Percentiles rank a stretch among this genome's conserved stretches.
Evolutionary conservation across 1,139 yeast genomes (phyloP).

Genomic region (Meyerozyma guilliermondii): DNA sequence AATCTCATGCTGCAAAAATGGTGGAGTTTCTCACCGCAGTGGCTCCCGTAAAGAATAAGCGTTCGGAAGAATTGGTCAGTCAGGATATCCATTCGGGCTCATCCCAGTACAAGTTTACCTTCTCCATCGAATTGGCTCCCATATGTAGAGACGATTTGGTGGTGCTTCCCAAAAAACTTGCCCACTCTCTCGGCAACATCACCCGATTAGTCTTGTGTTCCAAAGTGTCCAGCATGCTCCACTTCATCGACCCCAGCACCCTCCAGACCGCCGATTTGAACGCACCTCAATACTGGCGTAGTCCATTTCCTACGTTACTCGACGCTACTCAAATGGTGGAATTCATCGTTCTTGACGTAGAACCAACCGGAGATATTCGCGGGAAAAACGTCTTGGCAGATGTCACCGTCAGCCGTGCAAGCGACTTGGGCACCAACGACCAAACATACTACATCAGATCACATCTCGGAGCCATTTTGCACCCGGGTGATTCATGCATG

Average conservation of each 20-base stretch:
- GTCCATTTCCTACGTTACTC: slow-evolving; percentile 75
- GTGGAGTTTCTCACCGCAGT: slow-evolving; percentile 82
- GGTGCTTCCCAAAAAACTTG: slow-evolving; percentile 78
- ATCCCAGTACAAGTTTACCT: slow-evolving; percentile 84
- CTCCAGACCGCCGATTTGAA: slow-evolving; percentile 76
- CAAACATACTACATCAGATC: slow-evolving; percentile 76
- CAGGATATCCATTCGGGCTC: slow-evolving; percentile 91
- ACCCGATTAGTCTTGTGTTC: slow-evolving; percentile 81
- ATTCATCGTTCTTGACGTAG: slow-evolving; percentile 88
- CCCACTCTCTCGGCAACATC: slow-evolving; percentile 80
- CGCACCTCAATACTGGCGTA: slow-evolving; percentile 78
- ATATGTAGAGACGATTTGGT: slow-evolving; percentile 96
- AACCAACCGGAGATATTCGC: slow-evolving; percentile 78
- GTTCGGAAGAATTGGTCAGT: slow-evolving; percentile 87
- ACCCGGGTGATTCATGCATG: slow-evolving; percentile 92
- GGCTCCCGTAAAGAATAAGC: slow-evolving; percentile 81
- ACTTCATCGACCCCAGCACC: slow-evolving; percentile 80
- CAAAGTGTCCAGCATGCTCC: slow-evolving; percentile 73
- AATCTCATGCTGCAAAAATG: slow-evolving; percentile 91
- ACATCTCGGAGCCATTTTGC: slow-evolving; percentile 88
- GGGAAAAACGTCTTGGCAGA: slow-evolving; percentile 90
- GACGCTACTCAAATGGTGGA: slow-evolving; percentile 78
- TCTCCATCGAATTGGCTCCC: slow-evolving; percentile 93
- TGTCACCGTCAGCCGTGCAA: slow-evolving; percentile 78
- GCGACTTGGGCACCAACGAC: slow-evolving; percentile 83